phyloP scores from a whole-genome alignment of 176 grass and related monocot species.

The Aegilops tauschii region DNA sequence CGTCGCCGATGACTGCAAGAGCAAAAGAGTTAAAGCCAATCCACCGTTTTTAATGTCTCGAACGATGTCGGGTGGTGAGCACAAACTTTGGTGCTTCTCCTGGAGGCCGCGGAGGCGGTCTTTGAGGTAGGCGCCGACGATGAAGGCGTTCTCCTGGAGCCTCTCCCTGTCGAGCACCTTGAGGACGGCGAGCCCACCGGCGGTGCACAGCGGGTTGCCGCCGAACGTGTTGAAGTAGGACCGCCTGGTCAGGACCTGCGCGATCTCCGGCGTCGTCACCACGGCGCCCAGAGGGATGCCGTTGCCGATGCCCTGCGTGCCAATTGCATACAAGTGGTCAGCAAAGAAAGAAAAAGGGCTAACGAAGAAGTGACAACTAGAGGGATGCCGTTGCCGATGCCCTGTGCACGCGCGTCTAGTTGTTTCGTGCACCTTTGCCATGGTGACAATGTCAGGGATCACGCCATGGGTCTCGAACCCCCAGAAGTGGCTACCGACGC shows the following conservation, averaged over 20 bases:
- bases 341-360: not conserved
- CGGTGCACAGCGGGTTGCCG: conserved; percentile 79
- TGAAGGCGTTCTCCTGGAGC: conserved; percentile 80
- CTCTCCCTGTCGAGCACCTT: conserved; percentile 72
- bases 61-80: not conserved
- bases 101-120: conserved; percentile 64
- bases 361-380: not conserved
- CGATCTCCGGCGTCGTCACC: conserved; percentile 87
- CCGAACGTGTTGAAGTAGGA: conserved; percentile 98
- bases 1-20: conserved; percentile 80
- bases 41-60: not conserved
- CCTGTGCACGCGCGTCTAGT: conserved; percentile 29
- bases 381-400: conserved; percentile 97
- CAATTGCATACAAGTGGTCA: not conserved
- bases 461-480: conserved; percentile 84
- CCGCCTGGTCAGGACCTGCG: conserved; percentile 69
- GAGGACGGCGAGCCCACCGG: conserved; percentile 81
- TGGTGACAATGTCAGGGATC: conserved; percentile 90
- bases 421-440: conserved; percentile 68
- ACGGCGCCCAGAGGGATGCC: conserved; percentile 92
- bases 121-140: conserved; percentile 79
- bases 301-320: conserved; percentile 87
- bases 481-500: conserved; percentile 92
- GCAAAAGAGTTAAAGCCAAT: not conserved
- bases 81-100: conserved; percentile 74